Conservation (phyloP, 2,329 filamentous ascomycete species). For the Lachnellula arida region DNA sequence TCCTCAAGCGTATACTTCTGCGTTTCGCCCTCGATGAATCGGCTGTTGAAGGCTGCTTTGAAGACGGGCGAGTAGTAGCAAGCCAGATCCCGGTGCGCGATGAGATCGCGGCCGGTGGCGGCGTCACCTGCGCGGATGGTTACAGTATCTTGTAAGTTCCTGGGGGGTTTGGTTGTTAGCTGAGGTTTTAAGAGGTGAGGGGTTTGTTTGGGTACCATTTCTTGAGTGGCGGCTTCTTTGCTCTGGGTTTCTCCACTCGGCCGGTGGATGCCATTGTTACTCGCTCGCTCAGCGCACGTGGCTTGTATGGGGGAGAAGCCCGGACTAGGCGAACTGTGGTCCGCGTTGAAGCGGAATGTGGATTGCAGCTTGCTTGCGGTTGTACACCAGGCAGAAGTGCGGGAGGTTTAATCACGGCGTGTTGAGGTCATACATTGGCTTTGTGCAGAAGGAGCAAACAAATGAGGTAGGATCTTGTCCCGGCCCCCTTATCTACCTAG, state of each 20-base stretch:
- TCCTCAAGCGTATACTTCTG: slow-evolving; percentile 2
- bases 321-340: no score
- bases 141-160: neutral
- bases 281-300: no score
- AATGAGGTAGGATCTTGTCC: no score
- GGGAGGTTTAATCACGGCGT: no score
- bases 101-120: neutral
- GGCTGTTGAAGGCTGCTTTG: slow-evolving; percentile 2
- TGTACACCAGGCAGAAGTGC: no score
- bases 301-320: no score
- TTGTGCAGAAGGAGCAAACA: no score
- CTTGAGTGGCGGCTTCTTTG: neutral
- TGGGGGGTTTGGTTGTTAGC: neutral
- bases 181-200: neutral
- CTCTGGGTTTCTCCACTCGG: neutral
- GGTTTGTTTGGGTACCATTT: neutral
- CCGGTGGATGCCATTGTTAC: neutral
- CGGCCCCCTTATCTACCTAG: no score
- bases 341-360: no score
- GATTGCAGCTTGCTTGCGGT: no score
- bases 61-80: slow-evolving; percentile 4
- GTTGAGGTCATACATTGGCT: no score
- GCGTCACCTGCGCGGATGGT: neutral
- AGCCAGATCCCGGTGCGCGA: neutral
- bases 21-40: slow-evolving; percentile 1